These are phyloP conservation scores for Rhizoclosmatium globosum DNA, from an alignment of 192 early-diverging fungal genomes.

Conservation along the genomic window DNA sequence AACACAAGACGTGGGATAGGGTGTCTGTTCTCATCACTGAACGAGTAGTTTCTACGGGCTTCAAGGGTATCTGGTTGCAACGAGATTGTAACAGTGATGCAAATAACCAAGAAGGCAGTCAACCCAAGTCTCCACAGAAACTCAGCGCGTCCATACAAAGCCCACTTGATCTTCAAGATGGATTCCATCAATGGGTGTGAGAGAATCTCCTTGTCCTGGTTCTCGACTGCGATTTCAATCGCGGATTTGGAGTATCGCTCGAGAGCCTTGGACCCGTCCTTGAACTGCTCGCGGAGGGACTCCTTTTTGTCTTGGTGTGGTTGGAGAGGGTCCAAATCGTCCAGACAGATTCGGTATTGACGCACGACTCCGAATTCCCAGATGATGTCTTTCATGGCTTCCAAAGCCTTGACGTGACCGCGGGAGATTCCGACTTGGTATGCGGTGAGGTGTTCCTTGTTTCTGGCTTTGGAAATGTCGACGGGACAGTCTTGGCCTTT, in stretches of 20 bases:
- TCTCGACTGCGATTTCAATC: conserved; percentile 34
- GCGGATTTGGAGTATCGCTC: conserved; percentile 13
- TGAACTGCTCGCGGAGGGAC: neutral
- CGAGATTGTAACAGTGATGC: conserved; percentile 10
- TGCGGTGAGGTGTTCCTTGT: conserved; percentile 29
- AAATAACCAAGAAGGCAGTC: conserved; percentile 8
- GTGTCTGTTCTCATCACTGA: conserved; percentile 8
- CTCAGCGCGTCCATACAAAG: conserved; percentile 29
- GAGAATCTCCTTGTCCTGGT: conserved; percentile 34
- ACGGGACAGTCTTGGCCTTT: neutral
- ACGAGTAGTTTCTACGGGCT: conserved; percentile 12
- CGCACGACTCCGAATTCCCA: conserved; percentile 39
- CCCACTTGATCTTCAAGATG: conserved; percentile 41
- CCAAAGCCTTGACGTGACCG: conserved; percentile 16
- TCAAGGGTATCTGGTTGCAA: conserved; percentile 18
- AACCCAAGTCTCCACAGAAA: conserved; percentile 28
- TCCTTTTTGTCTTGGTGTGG: neutral
- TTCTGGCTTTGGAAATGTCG: conserved; percentile 34
- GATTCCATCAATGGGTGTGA: conserved; percentile 27
- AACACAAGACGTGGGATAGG: conserved; percentile 8
- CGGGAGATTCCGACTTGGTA: conserved; percentile 36
- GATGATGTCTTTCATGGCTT: conserved; percentile 31
- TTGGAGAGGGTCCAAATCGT: conserved; percentile 34
- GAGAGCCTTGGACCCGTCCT: neutral
- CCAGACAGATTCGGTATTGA: conserved; percentile 21